Base-by-base conservation (phyloP, 768 basidiomycete species). In the Xerocomus potaroensis region DNA sequence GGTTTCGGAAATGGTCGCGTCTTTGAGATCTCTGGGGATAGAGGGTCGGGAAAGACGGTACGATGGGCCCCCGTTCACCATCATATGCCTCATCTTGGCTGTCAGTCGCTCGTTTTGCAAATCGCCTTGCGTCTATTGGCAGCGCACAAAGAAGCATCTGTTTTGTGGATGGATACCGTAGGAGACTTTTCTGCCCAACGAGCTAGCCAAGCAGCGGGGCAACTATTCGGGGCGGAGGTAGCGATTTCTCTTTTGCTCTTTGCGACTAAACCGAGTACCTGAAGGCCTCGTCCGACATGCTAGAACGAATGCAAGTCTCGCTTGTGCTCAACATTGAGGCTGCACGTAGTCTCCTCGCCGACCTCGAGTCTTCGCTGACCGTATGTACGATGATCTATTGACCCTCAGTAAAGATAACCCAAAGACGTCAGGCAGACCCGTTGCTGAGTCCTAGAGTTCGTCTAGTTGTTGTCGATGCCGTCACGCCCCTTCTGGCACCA, bases 151-250 rank as follows among this genome's bases (percentile, higher is more conserved):
- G 54, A 71, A n/a, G 61, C 70, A 3, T 69, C 60, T 41, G 78
- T 72, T 1, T 58, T 80, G 5, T 91, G 88, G 88, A 73, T 91
- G 37, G 87, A 91, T 56, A 83, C 82, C 9, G 74, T 73, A 0
- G 84, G 86, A 1, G 79, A 79, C 50, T 86, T 89, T 59, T 75
- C 82, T 30, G 68, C 69, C 1, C 76, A 78, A 19, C 69, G 70
- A 31, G 73, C 79, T 2, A 50, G 63, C 3, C 56, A 66, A 18
- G 54, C 81, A 15, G 50, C 79, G 23, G 49, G 61, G 45, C 55
- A 55, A 12, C 54, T 59, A 15, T 55, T 59, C 38, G 50, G 54
- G 29, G 41, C 53, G 47, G 55, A 51, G 64, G 53, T 53, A 57
- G 67, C 59, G 53, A 61, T 35, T 21, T 29, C 23, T 41, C 1